Evolutionary conservation across 768 basidiomycete species (phyloP), one percentile per base, ranked within the genome.

Genomic region (Mycena olivaceomarginata): DNA sequence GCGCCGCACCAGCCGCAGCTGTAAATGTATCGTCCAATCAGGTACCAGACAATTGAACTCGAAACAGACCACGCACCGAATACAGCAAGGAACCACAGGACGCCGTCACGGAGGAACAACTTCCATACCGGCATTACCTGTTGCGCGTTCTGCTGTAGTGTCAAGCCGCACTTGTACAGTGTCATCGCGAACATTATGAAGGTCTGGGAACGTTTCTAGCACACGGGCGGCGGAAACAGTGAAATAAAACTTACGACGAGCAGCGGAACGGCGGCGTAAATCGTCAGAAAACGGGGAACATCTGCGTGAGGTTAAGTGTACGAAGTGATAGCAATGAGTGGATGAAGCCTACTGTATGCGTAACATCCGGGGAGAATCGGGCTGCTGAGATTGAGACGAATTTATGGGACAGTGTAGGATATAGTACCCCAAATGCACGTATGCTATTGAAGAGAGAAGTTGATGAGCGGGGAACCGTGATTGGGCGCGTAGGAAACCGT

Each of bases 151-250:
- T n/a, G 12, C 8, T 10, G 20, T 6, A 74, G 20, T 0, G 72
- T 67, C 5, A 22, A 13, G 20, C 16, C 7, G 57, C 72, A 74
- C 20, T 67, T 74, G 66, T 74, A 74, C 4, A 74, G 20, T 3
- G 72, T 74, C 67, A 68, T 63, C 4, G 43, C 73, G 60, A 74
- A 74, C 73, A 74, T 74, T 22, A 74, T 22, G 67, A 68, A 74
- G 10, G 73, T 74, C 72, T 73, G 64, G 15, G n/a, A 57, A 51
- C 5, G 2, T 20, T 2, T 16, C 0, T 20, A 18, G 5, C 15
- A 22, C 2, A 12, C 16, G 40, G 2, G 7, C 16, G 20, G 37
- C 9, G 39, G 45, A 45, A 45, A 15, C 15, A 45, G 31, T 25
- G 43, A n/a, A 25, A 40, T 5, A 41, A 12, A n/a, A 48, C 56